Base-by-base conservation (phyloP, 2,329 filamentous ascomycete species). In the Monosporascus ibericus region DNA sequence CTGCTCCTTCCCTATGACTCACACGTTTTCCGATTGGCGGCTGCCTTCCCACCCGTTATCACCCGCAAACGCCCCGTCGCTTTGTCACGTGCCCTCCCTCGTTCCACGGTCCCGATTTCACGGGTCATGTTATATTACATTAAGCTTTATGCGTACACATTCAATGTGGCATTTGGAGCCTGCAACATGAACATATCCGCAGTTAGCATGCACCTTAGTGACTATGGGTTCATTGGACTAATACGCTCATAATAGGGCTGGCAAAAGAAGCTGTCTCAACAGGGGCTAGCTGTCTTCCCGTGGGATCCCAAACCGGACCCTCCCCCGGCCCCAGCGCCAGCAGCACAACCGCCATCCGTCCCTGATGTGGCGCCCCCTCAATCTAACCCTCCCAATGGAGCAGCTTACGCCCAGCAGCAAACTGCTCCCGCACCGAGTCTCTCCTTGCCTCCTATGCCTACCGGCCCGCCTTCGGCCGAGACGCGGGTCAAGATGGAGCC, bases 281-380 rank as follows among this genome's bases (percentile, higher is more conserved):
- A 95, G 59, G 84, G 87, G 60, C 87, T 97, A 56, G 94, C 94
- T 54, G 77, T 82, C 52, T 96, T 97, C 68, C 92, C 94, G 11
- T 99, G 94, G 94, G 94, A 99, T 67, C 92, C 94, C 44, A 86
- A 88, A 66, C 86, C 87, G 48, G 85, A 88, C 49, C 80, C 82
- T 68, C 57, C 73, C 63, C 64, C 76, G 62, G 63, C 70, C 53
- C 66, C 73, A 48, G 71, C 67, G 52, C 65, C 69, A 63, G 60
- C 68, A 58, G 56, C 56, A 42, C 53, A 52, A 42, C 55, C 60
- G 8, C 61, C 64, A 44, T 56, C 63, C 51, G 51, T 54, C 27
- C 53, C 61, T 52, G 60, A 53, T 14, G 49, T 58, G 46, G 53
- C 61, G 48, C 57, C 58, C 22, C 48, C 48, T 20, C 55, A 58